These are phyloP conservation scores for Aurantiochytrium sp. DNA, from an alignment of 108 stramenopile species.

Conservation along the genomic window DNA sequence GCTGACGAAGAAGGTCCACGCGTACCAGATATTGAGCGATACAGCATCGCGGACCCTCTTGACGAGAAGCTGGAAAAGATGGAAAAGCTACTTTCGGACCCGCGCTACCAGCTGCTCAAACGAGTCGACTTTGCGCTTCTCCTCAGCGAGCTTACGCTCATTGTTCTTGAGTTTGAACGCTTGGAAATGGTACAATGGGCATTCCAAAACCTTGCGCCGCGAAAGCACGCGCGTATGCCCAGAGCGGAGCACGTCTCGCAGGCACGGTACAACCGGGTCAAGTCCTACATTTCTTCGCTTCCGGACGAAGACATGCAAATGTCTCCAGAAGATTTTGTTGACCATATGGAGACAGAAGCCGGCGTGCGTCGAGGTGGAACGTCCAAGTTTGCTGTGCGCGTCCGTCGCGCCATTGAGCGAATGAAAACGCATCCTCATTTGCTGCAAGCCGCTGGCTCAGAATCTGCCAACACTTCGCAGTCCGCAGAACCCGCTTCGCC, in stretches of 20 bases:
- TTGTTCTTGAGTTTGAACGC: neutral
- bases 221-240: neutral
- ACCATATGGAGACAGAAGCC: neutral
- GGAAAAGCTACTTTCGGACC: neutral
- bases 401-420: neutral
- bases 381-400: neutral
- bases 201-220: neutral
- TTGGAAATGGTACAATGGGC: neutral
- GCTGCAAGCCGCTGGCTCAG: neutral
- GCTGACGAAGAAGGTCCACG: neutral
- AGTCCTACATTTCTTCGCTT: neutral
- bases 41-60: neutral
- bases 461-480: no score
- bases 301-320: neutral
- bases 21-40: neutral
- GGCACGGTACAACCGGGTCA: neutral
- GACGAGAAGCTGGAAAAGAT: slow-evolving; percentile 8
- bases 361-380: neutral
- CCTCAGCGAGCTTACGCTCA: neutral
- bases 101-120: neutral
- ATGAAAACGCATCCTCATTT: neutral
- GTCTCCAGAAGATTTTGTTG: neutral
- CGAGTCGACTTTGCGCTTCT: slow-evolving; percentile 14
- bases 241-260: neutral
- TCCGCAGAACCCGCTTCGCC: no score